Base-by-base conservation (phyloP, 176 grass and related monocot genomes). In the Chloris gayana region DNA sequence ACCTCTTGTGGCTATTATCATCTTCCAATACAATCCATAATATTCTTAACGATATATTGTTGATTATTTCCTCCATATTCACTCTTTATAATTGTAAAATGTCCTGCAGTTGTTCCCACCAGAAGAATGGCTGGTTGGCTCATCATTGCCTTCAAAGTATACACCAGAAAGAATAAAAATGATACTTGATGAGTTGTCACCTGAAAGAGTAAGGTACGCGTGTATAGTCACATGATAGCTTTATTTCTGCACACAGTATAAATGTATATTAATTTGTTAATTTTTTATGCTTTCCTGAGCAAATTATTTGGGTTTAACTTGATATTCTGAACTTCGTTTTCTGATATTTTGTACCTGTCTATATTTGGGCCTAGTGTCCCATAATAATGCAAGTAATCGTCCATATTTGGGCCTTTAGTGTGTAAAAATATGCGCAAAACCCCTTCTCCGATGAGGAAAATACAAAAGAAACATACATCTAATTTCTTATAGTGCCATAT, bases 51-150 rank as follows among this genome's bases (percentile, higher is more conserved):
- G n/a, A n/a, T n/a, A 5, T 67, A 66, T 64, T 49, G 22, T 79
- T 33, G 24, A 33, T 37, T 64, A 44, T 57, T 87, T 24, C 19
- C 45, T 83, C 5, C 50, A 25, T 58, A 35, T 76, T 85, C 70
- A 58, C 21, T 64, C 66, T 47, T 38, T 70, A 81, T 56, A 76
- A 30, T 67, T 30, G 18, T 71, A 50, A 72, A 64, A n/a, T 85
- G 4, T 5, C 35, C 77, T 72, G 72, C 84, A 98, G 95, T 44
- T 89, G 64, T 98, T 89, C 67, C 92, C 95, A 69, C 95, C 95
- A 46, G 90, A 98, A 73, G 90, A 98, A 85, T 98, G 95, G 95
- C 70, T 98, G 27, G 92, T 90, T 79, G 90, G 78, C 73, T 74
- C 64, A 70, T 84, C 83, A 61, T 82, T 93, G 57, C 88, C 86